Evolutionary conservation across 805 yeast species (phyloP).

Genomic region (Candida ficus): DNA sequence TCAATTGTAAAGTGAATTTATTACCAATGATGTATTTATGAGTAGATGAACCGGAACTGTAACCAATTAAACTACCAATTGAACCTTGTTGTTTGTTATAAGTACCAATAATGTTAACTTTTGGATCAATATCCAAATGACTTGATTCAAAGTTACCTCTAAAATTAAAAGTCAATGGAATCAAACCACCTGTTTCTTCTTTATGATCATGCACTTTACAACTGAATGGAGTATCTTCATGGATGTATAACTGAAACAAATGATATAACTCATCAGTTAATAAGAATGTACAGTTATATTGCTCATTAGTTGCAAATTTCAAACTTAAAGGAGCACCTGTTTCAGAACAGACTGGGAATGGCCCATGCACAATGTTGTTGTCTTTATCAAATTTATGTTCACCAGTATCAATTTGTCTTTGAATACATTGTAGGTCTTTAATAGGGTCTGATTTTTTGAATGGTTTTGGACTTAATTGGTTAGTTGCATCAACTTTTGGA

Average conservation of each 20-base stretch:
- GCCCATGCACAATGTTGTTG: conserved; percentile 48
- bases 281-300: conserved; percentile 53
- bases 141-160: conserved; percentile 64
- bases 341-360: conserved; percentile 62
- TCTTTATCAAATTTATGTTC: conserved; percentile 66
- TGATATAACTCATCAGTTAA: conserved; percentile 65
- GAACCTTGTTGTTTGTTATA: conserved; percentile 25
- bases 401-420: conserved; percentile 67
- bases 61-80: conserved; percentile 39
- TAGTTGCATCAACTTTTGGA: conserved; percentile 6
- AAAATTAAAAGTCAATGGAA: conserved; percentile 59
- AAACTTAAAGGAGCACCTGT: conserved; percentile 56
- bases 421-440: conserved; percentile 49
- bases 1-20: conserved; percentile 47
- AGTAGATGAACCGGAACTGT: conserved; percentile 51
- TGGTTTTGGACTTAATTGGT: conserved; percentile 8
- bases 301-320: conserved; percentile 43
- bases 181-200: conserved; percentile 25
- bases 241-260: conserved; percentile 68
- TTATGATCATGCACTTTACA: conserved; percentile 53
- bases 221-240: conserved; percentile 71
- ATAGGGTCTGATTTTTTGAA: conserved; percentile 37
- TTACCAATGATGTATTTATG: conserved; percentile 66
- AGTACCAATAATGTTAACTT: conserved; percentile 44
- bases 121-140: conserved; percentile 62